Evolutionary conservation across 179 eudicot species (phyloP), one percentile per base, ranked within the genome.

Genomic region (Corrigiola litoralis): DNA sequence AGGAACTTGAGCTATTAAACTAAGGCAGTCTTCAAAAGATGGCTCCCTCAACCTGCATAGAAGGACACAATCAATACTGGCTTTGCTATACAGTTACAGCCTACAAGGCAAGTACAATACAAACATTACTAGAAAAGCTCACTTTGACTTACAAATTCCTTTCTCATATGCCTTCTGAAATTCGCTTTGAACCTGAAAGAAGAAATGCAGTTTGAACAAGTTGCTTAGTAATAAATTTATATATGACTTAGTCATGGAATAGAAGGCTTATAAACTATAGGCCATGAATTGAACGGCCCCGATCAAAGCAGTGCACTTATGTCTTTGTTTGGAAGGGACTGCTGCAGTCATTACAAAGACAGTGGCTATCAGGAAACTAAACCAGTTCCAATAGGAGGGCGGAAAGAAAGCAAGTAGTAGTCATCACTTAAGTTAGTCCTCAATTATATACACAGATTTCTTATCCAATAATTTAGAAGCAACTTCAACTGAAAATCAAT

Each of bases 161-260:
- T 84, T 88, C 78, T 94, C 99, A 80, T 94, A 94, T 41, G 97
- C 99, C 82, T 82, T 94, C 75, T 90, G 97, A 72, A 94, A 94
- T 81, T 94, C 97, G 78, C 99, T 94, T 82, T 90, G 81, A 66
- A 85, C 88, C 99, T 94, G 80, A 59, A 27, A 57, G 36, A 33
- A 8, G 4, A 52, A 32, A 48, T 23, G 33, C 21, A 4, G 20
- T 40, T 38, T 1, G 17, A 7, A 10, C 1, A 32, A 17, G 38
- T 14, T 29, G 47, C 21, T 37, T 2, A 68, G 42, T 6, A 61
- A 10, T 14, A 54, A 27, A 23, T 70, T 44, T 31, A 44, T n/a
- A n/a, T n/a, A 32, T 25, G 12, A 28, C 52, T 51, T 40, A 41
- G 58, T 32, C 28, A 41, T n/a, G n/a, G n/a, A n/a, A n/a, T n/a